Conservation (phyloP, 345 rosid species). For the Balakata baccata region DNA sequence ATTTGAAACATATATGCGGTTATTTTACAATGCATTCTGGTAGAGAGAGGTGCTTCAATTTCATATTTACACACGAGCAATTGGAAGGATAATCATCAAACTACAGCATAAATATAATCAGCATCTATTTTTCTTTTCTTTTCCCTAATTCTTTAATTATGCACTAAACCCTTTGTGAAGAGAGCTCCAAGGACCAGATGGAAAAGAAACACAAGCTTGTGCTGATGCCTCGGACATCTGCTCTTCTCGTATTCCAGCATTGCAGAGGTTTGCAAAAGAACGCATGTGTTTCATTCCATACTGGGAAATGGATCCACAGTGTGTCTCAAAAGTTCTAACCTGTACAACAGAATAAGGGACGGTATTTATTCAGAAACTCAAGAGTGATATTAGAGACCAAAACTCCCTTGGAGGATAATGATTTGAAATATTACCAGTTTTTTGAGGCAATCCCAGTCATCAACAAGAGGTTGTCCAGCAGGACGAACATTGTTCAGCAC, state of each 20-base stretch:
- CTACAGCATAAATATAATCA: neutral
- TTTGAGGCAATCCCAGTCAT: conserved; percentile 94
- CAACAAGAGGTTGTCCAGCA: conserved; percentile 83
- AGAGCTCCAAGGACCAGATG: conserved; percentile 79
- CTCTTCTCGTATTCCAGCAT: conserved; percentile 57
- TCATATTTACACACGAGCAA: conserved; percentile 34
- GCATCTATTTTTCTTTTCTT: neutral
- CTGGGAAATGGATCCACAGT: conserved; percentile 84
- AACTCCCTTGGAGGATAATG: neutral
- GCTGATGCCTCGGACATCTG: conserved; percentile 85
- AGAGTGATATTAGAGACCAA: neutral
- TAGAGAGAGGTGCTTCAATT: neutral
- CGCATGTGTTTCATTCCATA: conserved; percentile 99
- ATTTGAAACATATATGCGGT: neutral
- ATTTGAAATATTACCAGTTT: conserved; percentile 45
- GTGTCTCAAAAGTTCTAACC: conserved; percentile 84
- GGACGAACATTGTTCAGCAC: conserved; percentile 57
- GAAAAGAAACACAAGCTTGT: conserved; percentile 72
- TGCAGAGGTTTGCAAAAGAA: conserved; percentile 85
- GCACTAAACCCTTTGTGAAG: conserved; percentile 79
- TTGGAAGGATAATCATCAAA: neutral
- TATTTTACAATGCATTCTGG: neutral
- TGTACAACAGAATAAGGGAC: conserved; percentile 21
- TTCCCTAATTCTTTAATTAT: conserved; percentile 22
- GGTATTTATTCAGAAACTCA: neutral